These are phyloP conservation scores for Phlebiopsis gigantea DNA, from an alignment of 768 basidiomycete genomes.

Conservation along the genomic window DNA sequence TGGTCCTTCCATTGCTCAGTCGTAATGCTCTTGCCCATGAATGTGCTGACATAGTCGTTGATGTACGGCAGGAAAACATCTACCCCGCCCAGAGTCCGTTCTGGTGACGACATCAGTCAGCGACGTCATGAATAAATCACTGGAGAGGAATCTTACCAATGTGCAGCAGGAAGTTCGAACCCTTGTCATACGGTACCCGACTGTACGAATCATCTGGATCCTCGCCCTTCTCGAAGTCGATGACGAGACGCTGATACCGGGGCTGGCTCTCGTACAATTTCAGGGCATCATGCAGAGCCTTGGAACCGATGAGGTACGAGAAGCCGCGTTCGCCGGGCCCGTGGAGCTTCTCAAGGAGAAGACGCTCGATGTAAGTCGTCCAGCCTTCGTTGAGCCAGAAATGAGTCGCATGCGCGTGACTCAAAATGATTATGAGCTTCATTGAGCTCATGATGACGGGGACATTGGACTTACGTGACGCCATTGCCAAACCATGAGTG, in stretches of 20 bases:
- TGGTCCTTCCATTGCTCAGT: conserved; percentile 82
- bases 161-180: conserved; percentile 81
- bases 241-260: conserved; percentile 75
- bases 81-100: conserved; percentile 70
- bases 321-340: conserved; percentile 76
- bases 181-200: conserved; percentile 82
- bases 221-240: conserved; percentile 67
- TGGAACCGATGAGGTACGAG: conserved; percentile 73
- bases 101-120: conserved; percentile 26
- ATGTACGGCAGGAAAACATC: conserved; percentile 83
- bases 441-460: neutral
- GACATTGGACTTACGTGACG: conserved; percentile 47
- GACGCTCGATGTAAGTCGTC: conserved; percentile 92
- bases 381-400: conserved; percentile 93
- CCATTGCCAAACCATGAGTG: conserved; percentile 93
- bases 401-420: conserved; percentile 68
- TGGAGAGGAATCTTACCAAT: conserved; percentile 44
- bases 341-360: conserved; percentile 66
- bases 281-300: conserved; percentile 65
- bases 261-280: conserved; percentile 53
- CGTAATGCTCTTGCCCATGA: conserved; percentile 77
- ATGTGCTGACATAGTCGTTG: conserved; percentile 75
- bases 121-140: neutral
- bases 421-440: conserved; percentile 14
- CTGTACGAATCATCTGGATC: conserved; percentile 76